phyloP scores from a whole-genome alignment of 1,284 basidiomycete species.

The Salmacisia buchloeana region DNA sequence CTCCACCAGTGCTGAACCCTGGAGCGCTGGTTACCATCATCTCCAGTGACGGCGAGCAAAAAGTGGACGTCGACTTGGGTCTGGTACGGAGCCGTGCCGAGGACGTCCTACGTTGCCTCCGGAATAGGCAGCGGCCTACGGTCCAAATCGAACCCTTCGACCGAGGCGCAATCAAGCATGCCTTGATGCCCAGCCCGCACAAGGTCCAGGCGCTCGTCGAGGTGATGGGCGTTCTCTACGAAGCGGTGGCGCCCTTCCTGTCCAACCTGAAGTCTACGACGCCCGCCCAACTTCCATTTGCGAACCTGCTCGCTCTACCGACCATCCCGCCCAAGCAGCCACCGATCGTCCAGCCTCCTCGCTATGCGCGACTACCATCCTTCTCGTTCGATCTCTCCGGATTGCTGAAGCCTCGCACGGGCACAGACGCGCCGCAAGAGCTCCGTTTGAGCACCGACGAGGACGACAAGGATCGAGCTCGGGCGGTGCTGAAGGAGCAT shows the following conservation, averaged over 20 bases:
- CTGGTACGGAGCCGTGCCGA: slow-evolving; percentile 55
- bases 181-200: slow-evolving; percentile 59
- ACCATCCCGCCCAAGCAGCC: slow-evolving; percentile 37
- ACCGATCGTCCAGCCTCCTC: slow-evolving; percentile 55
- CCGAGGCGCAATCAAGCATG: slow-evolving; percentile 27
- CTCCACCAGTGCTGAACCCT: slow-evolving; percentile 53
- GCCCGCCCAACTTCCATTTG: slow-evolving; percentile 59
- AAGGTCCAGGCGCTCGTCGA: slow-evolving; percentile 54
- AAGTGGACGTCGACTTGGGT: slow-evolving; percentile 56
- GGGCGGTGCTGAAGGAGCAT: slow-evolving; percentile 52
- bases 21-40: slow-evolving; percentile 61
- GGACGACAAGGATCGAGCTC: slow-evolving; percentile 53
- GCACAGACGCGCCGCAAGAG: slow-evolving; percentile 49
- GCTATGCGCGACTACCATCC: slow-evolving; percentile 55
- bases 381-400: slow-evolving; percentile 58
- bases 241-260: slow-evolving; percentile 62
- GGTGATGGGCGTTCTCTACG: slow-evolving; percentile 62
- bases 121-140: not conserved
- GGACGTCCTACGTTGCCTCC: slow-evolving; percentile 19
- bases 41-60: slow-evolving; percentile 49
- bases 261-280: slow-evolving; percentile 56
- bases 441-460: slow-evolving; percentile 30
- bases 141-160: not conserved
- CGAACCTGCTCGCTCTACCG: slow-evolving; percentile 56
- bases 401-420: slow-evolving; percentile 45